phyloP scores from a whole-genome alignment of 768 basidiomycete genomes.

The Lyophyllum semitale region DNA sequence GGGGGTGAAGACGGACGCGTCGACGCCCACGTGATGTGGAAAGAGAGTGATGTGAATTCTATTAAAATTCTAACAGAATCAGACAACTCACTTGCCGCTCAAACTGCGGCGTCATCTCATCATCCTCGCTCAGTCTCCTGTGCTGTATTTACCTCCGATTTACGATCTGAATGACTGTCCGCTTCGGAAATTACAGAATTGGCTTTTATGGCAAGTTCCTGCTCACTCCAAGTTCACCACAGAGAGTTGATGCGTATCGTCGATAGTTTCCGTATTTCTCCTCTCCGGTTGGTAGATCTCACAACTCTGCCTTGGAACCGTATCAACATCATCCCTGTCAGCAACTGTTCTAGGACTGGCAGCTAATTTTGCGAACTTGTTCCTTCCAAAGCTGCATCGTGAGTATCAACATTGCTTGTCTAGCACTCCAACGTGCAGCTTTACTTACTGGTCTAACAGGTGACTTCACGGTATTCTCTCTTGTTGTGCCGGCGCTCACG shows the following conservation, averaged over 20 bases:
- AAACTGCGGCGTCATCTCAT: not conserved
- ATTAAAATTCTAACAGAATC: too few relatives aligned
- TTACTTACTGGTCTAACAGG: conserved; percentile 34
- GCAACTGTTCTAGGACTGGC: conserved; percentile 67
- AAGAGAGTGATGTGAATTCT: too few relatives aligned
- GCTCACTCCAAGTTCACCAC: conserved; percentile 3
- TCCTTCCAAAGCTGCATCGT: conserved; percentile 70
- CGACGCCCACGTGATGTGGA: not conserved
- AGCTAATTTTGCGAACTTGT: conserved; percentile 65
- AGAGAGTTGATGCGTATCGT: conserved; percentile 3
- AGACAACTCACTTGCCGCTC: too few relatives aligned
- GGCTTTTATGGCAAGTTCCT: conserved; percentile 47
- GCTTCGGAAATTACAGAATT: conserved; percentile 58
- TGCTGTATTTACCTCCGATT: not conserved
- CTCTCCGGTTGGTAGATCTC: conserved; percentile 39
- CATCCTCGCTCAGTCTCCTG: not conserved
- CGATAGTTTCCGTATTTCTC: conserved; percentile 43
- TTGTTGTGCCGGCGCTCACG: conserved; percentile 66
- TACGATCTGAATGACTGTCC: conserved; percentile 54
- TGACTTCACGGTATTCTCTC: conserved; percentile 70
- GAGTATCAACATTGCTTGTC: conserved; percentile 20
- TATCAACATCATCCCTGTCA: conserved; percentile 19
- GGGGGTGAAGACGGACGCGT: too few relatives aligned
- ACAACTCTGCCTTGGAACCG: not conserved
- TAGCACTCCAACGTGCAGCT: conserved; percentile 4